Evolutionary conservation across 2,329 filamentous ascomycete genomes (phyloP), one percentile per base, ranked within the genome.

Genomic region (Xylariaceae sp.): DNA sequence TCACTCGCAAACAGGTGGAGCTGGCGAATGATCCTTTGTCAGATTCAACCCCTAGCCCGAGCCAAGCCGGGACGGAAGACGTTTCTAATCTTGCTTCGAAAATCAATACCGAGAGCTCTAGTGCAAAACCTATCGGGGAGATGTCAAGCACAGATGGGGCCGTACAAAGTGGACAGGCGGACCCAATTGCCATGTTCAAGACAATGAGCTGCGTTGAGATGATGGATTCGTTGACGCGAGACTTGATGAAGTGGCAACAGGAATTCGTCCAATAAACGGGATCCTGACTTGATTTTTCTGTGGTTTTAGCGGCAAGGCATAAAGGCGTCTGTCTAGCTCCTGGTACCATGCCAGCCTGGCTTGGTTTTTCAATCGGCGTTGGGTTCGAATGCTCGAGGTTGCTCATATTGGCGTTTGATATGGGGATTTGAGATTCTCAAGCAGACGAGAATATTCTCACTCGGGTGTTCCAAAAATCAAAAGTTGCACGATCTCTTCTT

Each of bases 1-100:
- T 97, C 64, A 88, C 89, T 3, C 86, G 90, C 65, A 93, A 91
- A 59, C 92, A 97, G 73, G 81, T 96, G 5, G 92, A 97, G 69
- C 83, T 96, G 74, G 91, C 90, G 1, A 85, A 83, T 35, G 88
- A 87, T 61, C 74, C 77, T 73, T 74, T 76, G 62, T 79, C 75
- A 5, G 70, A 74, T 56, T 68, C 75, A 18, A 73, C 74, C 41
- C 73, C 74, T 51, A 73, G 70, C 48, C 73, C 78, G 67, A 73
- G 79, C 64, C 70, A 76, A 65, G 64, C 76, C 65, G 67, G 75
- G 59, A 69, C 77, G 10, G 65, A 75, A 60, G 74, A 76, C 47
- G 68, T 66, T 63, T 75, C 71, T 53, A 66, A 68, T 51, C 71
- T 73, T 7, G 65, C 71, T 41, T 68, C 70, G 17, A 74, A 73